These are phyloP conservation scores for Venturia nashicola DNA, from an alignment of 2,329 filamentous ascomycete species.

Conservation along the genomic window DNA sequence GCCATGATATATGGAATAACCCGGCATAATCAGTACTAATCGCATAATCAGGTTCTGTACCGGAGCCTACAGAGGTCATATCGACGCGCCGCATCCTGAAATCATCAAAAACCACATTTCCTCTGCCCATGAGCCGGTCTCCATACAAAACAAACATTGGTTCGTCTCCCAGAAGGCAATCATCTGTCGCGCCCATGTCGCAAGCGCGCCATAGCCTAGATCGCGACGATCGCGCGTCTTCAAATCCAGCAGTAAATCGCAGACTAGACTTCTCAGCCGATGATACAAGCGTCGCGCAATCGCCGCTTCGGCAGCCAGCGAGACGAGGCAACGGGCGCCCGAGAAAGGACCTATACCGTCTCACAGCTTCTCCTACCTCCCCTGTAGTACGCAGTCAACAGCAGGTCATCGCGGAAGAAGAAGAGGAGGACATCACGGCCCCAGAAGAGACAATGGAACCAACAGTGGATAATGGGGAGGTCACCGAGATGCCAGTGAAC, in stretches of 20 bases:
- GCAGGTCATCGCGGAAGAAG: background rate
- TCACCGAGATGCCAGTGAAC: background rate
- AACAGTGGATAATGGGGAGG: background rate
- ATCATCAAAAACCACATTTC: constrained; percentile 29
- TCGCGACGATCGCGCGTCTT: constrained; percentile 19
- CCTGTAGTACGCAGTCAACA: background rate
- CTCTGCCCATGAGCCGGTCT: constrained; percentile 41
- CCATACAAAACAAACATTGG: constrained; percentile 50
- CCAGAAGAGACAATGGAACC: background rate
- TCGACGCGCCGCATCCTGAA: constrained; percentile 34
- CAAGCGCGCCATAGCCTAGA: background rate
- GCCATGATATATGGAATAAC: background rate
- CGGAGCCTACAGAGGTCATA: constrained; percentile 34
- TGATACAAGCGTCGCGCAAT: background rate
- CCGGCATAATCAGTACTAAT: constrained; percentile 6
- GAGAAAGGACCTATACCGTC: background rate
- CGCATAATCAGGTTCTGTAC: constrained; percentile 32
- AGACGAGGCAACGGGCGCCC: background rate
- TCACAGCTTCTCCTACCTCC: background rate
- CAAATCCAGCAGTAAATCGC: constrained; percentile 36
- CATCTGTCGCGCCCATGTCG: constrained; percentile 31
- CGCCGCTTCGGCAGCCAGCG: background rate
- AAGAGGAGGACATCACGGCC: background rate
- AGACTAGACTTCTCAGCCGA: constrained; percentile 38
- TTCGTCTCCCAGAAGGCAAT: constrained; percentile 49